A percentile compares a stretch with the other conserved stretches of the same genome.
phyloP scores from a whole-genome alignment of 2,329 filamentous ascomycete genomes.

The Triangularia setosa region DNA sequence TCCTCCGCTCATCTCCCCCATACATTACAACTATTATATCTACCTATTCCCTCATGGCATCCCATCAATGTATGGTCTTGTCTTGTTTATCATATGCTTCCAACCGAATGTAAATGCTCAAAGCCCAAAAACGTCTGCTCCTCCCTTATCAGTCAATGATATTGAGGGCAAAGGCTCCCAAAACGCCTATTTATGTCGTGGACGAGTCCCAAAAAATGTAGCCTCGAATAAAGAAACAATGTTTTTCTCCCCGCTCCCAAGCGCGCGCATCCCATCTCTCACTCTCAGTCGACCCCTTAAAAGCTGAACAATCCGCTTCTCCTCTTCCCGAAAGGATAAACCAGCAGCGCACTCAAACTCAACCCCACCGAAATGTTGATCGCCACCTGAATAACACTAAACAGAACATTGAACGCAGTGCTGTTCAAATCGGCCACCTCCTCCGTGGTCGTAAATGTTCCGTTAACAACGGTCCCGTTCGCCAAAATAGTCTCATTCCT shows the following conservation, averaged over 20 bases:
- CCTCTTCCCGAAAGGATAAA: slow-evolving; percentile 55
- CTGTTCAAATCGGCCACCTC: slow-evolving; percentile 34
- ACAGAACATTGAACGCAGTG: slow-evolving; percentile 51
- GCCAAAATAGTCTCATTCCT: slow-evolving; percentile 36
- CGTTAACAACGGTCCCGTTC: slow-evolving; percentile 23
- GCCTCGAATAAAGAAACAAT: neutral
- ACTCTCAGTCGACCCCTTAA: slow-evolving; percentile 26
- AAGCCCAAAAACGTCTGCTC: neutral
- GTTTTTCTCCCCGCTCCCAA: neutral
- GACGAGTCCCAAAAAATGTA: neutral
- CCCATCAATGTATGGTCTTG: neutral
- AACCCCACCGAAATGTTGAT: slow-evolving; percentile 61
- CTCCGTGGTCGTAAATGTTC: slow-evolving; percentile 17
- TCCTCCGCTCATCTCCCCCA: neutral
- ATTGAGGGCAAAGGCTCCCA: neutral
- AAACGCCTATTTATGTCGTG: neutral
- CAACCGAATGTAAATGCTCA: neutral
- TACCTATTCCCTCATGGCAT: neutral
- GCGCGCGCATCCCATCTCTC: neutral
- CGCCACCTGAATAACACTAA: slow-evolving; percentile 57
- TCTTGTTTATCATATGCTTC: neutral
- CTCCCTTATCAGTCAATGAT: neutral
- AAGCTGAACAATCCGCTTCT: slow-evolving; percentile 56
- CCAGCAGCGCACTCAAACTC: slow-evolving; percentile 52
- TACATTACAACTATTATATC: neutral